Base-by-base conservation (phyloP, 441 rosid genomes). In the Caryocar brasiliense region DNA sequence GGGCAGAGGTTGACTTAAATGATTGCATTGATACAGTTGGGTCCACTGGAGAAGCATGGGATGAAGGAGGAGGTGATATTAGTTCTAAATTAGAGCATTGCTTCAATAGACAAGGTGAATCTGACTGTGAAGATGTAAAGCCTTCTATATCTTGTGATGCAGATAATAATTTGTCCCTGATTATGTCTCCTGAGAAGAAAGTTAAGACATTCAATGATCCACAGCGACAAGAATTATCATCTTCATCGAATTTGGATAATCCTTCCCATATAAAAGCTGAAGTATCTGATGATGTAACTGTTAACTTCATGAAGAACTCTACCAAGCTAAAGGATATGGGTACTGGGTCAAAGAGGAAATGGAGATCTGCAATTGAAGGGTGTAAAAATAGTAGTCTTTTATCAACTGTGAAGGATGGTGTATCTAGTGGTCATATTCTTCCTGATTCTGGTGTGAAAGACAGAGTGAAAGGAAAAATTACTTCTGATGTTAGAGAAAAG, bases 81-180 rank as follows among this genome's bases (percentile, higher is more conserved):
- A 64, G 54, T 56, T 62, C 76, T 46, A 67, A 63, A 59, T 55
- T 47, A 40, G 80, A 64, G 48, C 58, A 56, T 52, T 61, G 70
- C 62, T 73, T 58, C 21, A 50, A 43, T 33, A 59, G 40, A 38
- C 62, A 48, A 49, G 66, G 48, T 58, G 80, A 65, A 61, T 61
- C 58, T 58, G 72, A 66, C 38, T 58, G 50, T 64, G 83, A 71
- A 62, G 96, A 75, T 63, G 14, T 29, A 30, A 74, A 81, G 71
- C 73, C 71, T 46, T 66, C 67, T 36, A 45, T 73, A 53, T 73
- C 61, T 8, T 60, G 59, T 55, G 67, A 61, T 42, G 68, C 36
- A 40, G 70, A 70, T 47, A 61, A 64, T 51, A 65, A 61, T 54
- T 51, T 62, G 37, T 66, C 70, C 47, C 62, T 59, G 13, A 59